Conservation (phyloP, 2,329 filamentous ascomycete species). For the Neocatenulostroma microsporum region DNA sequence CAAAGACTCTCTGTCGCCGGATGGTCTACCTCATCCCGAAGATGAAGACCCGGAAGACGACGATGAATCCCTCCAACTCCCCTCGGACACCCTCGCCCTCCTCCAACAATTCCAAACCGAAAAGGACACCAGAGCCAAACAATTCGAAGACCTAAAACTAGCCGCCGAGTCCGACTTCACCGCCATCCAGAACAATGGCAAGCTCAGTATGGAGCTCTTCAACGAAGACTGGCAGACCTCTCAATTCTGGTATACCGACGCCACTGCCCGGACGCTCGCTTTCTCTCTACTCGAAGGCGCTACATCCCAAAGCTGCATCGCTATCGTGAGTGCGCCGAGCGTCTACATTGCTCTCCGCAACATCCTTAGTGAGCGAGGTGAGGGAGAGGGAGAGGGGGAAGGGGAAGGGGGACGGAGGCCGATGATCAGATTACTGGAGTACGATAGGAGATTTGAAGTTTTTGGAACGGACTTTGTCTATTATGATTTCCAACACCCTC, state of each 20-base stretch:
- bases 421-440: conserved; percentile 61
- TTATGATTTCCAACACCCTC: conserved; percentile 65
- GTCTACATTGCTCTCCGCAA: conserved; percentile 72
- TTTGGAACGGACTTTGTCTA: conserved; percentile 68
- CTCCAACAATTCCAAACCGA: conserved; percentile 68
- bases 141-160: conserved; percentile 60
- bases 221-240: conserved; percentile 75
- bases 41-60: too few relatives aligned
- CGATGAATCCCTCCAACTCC: conserved; percentile 43
- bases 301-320: conserved; percentile 52
- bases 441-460: conserved; percentile 63
- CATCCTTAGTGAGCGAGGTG: conserved; percentile 30
- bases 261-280: conserved; percentile 59
- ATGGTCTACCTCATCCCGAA: too few relatives aligned
- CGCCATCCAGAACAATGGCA: conserved; percentile 22
- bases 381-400: too few relatives aligned
- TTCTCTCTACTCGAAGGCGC: conserved; percentile 57
- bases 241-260: conserved; percentile 73
- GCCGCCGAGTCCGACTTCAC: conserved; percentile 51
- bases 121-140: conserved; percentile 56
- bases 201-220: conserved; percentile 61
- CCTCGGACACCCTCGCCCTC: conserved; percentile 58
- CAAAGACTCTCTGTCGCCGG: too few relatives aligned
- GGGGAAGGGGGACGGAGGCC: too few relatives aligned
- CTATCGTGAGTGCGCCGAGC: conserved; percentile 65